Evolutionary conservation across 495 filamentous ascomycete species (phyloP).

Genomic region (Rostrohypoxylon terebratum): DNA sequence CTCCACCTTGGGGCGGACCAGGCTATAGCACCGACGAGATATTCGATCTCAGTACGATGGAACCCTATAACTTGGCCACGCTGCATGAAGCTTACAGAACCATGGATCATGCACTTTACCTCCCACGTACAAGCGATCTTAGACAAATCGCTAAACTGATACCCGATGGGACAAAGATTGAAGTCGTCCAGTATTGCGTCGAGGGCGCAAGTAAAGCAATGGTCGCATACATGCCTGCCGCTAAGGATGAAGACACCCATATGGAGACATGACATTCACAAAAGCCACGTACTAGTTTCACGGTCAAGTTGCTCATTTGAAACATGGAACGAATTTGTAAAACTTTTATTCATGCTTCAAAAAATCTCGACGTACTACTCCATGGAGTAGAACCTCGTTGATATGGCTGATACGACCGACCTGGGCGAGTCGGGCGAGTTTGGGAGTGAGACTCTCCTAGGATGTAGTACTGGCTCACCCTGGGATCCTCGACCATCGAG

Average conservation of each 20-base stretch:
- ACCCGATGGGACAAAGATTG: conserved; percentile 59
- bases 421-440: background rate
- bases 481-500: conserved; percentile 14
- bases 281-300: background rate
- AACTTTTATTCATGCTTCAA: conserved; percentile 19
- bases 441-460: background rate
- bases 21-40: conserved; percentile 80
- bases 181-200: conserved; percentile 91
- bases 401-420: background rate
- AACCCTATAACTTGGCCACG: conserved; percentile 78
- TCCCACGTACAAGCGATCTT: conserved; percentile 90
- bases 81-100: conserved; percentile 70
- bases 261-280: conserved; percentile 24
- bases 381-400: conserved; percentile 10
- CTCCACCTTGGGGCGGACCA: conserved; percentile 95
- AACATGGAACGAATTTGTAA: conserved; percentile 5
- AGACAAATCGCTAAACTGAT: conserved; percentile 79
- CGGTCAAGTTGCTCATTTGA: background rate
- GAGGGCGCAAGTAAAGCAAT: conserved; percentile 86
- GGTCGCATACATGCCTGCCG: conserved; percentile 63
- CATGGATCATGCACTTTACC: conserved; percentile 74
- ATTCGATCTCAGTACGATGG: conserved; percentile 88
- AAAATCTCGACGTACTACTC: conserved; percentile 20
- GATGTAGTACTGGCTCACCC: conserved; percentile 15
- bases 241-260: conserved; percentile 26